phyloP scores from a whole-genome alignment of 208 protist species.

The Wallacemonas sp. region DNA sequence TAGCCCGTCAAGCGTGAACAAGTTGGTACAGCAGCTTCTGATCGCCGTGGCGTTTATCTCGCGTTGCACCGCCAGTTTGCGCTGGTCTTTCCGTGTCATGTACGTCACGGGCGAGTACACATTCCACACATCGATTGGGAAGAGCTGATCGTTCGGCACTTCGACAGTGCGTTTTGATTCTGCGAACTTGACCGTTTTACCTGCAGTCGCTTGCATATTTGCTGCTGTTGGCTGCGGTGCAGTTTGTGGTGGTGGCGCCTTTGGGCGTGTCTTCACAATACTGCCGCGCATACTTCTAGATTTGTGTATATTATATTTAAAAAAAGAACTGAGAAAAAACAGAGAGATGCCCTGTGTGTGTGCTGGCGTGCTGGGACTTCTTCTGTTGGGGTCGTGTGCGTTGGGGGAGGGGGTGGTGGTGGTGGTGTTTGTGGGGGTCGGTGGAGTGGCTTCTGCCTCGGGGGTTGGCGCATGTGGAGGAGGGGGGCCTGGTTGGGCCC shows the following conservation, averaged over 20 bases:
- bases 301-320: no score
- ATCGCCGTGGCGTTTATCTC: constrained; percentile 8
- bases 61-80: constrained; percentile 26
- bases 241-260: neutral
- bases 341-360: no score
- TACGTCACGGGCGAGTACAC: constrained; percentile 56
- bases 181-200: constrained; percentile 1
- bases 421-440: neutral
- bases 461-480: neutral
- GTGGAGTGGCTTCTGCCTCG: neutral
- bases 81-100: constrained; percentile 43
- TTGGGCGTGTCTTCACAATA: constrained; percentile 8
- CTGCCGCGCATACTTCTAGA: neutral
- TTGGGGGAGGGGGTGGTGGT: neutral
- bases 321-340: no score
- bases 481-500: neutral
- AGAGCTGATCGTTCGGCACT: constrained; percentile 44
- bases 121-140: constrained; percentile 42
- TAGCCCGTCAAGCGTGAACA: constrained; percentile 6
- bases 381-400: neutral
- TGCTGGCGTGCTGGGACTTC: no score
- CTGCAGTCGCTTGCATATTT: neutral
- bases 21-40: constrained; percentile 4
- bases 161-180: constrained; percentile 10
- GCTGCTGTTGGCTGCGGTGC: neutral